Evolutionary conservation across 1,284 basidiomycete genomes (phyloP), one percentile per base, ranked within the genome.

Genomic region (Sporisorium graminicola): DNA sequence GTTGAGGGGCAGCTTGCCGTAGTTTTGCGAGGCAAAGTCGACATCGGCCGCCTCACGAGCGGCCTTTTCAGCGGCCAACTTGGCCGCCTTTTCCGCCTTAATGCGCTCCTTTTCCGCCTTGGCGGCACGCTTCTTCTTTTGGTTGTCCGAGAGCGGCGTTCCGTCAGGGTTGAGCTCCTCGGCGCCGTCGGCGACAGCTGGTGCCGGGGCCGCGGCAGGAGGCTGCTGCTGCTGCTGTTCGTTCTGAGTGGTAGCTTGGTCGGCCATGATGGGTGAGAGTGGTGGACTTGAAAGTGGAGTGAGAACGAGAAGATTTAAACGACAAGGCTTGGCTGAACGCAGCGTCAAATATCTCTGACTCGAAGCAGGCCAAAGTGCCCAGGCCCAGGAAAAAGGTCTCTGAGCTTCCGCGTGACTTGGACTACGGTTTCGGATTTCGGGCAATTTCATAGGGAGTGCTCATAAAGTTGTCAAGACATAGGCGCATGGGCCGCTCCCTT

Each of bases 41-140:
- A 91, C 89, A 80, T 93, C 92, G 49, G 90, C 89, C 26, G 91
- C 93, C 72, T 91, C 91, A 73, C 91, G 89, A 79, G 91, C 90
- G 63, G 90, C 90, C 65, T 91, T 92, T 58, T 92, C 90, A 76
- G 94, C 93, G 59, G 91, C 90, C 70, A 90, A 91, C 81, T 91
- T 92, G 16, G 92, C 93, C 6, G 92, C 93, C 86, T 94, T 95
- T 86, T 92, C 92, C 26, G 92, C 93, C 85, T 86, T 86, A 56
- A 79, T 65, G 54, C 82, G 79, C 67, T 87, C 86, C 81, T 99
- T 98, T 87, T 97, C 94, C 20, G 92, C 92, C 71, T 93, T 92
- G 86, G 96, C 97, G 31, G 93, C 93, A 35, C 91, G 90, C 88
- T 95, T 97, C 89, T 98, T 98, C 74, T 95, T 87, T 83, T 96